Base-by-base conservation (phyloP, 108 stramenopile genomes). In the Nitzschia putrida region DNA sequence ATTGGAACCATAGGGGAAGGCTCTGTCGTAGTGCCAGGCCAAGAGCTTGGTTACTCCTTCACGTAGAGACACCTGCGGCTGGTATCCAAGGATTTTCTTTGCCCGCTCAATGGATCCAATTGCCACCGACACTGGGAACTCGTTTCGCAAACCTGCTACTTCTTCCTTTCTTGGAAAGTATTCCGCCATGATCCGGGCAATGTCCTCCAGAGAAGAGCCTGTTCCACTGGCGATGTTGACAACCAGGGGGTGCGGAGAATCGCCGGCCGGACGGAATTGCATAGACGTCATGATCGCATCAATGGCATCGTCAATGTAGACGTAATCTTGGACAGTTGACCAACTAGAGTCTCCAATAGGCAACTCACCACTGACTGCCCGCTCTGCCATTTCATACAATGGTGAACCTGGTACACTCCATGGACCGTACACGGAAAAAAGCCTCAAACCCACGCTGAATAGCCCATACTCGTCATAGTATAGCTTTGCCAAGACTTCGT, bases 341-440 rank as follows among this genome's bases (percentile, higher is more conserved):
- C 71, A 72, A 12, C 21, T 47, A 41, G 40, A 20, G 45, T 61
- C 40, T 25, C 43, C 18, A 14, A 61, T 5, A 11, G 61, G 60
- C 4, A 52, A 39, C 25, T 73, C 43, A 54, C 73, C 75, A 8
- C 64, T 61, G 38, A 81, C 74, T 10, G 86, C 73, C 21, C 85
- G 77, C 73, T 93, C 88, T 1, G 88, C 92, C 78, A 90, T 82
- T 66, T 93, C 88, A 65, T 85, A 93, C 11, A 88, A 42, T 3
- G 85, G 84, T 29, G 81, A 85, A 23, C 87, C 87, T 3, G 92
- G 92, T 7, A 76, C 64, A 41, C 85, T 73, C 89, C 90, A 91
- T 37, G 95, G 95, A 20, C 95, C 95, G 66, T 96, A 96, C 10
- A 96, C 91, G 9, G 83, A 66, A 65, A 93, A 93, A 77, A 96